phyloP scores from a whole-genome alignment of 306 rosid species.

The Fragaria ananassa region DNA sequence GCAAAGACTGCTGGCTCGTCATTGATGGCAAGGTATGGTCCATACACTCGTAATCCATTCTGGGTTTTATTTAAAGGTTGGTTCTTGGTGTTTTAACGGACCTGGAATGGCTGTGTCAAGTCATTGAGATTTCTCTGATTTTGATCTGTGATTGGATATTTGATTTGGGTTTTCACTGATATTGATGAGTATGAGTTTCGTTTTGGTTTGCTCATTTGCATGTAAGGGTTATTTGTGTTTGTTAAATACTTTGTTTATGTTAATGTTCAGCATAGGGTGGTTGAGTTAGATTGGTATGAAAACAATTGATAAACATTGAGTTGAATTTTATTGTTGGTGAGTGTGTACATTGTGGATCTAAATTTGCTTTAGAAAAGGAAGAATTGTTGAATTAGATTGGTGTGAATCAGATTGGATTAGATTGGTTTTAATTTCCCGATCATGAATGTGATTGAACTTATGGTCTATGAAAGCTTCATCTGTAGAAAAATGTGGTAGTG shows the following conservation, averaged over 20 bases:
- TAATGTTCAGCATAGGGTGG: not conserved
- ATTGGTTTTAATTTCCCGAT: not conserved
- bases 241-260: not conserved
- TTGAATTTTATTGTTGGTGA: not conserved
- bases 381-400: not conserved
- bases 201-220: not conserved
- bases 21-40: conserved; percentile 65
- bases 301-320: not conserved
- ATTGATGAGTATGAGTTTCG: not conserved
- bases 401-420: not conserved
- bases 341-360: not conserved
- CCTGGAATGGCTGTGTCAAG: not conserved
- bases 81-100: not conserved
- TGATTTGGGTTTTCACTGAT: not conserved
- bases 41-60: not conserved
- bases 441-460: not conserved
- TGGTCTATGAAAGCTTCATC: not conserved
- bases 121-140: not conserved
- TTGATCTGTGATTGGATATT: conserved; percentile 1
- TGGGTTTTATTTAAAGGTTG: not conserved
- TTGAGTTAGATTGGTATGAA: not conserved
- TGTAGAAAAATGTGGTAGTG: not conserved
- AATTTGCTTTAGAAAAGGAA: not conserved
- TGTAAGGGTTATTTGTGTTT: not conserved
- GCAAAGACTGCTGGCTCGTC: conserved; percentile 81